Evolutionary conservation across 2,329 filamentous ascomycete genomes (phyloP).

Genomic region (Sordariomycetes sp.): DNA sequence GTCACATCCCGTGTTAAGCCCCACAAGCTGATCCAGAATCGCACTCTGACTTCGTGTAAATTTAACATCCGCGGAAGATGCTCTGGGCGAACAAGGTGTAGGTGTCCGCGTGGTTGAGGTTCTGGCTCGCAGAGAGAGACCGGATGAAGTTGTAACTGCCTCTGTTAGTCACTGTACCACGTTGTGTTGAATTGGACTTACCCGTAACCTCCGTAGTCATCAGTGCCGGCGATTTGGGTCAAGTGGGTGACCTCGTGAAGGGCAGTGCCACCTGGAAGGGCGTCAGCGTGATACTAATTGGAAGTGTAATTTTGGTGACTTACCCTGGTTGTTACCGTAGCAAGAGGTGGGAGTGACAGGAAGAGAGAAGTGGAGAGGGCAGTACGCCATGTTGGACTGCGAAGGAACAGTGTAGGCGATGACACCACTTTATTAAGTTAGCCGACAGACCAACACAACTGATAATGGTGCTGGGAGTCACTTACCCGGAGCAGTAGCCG

Average conservation of each 20-base stretch:
- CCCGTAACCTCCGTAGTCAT: conserved; percentile 50
- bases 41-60: no score
- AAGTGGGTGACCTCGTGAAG: conserved; percentile 59
- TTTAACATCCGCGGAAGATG: conserved; percentile 12
- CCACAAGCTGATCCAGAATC: no score
- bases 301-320: no score
- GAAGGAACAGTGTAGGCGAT: conserved; percentile 54
- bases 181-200: no score
- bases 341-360: conserved; percentile 39
- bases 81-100: conserved; percentile 32
- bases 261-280: conserved; percentile 50
- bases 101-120: conserved; percentile 56
- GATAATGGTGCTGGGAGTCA: neutral
- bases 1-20: no score
- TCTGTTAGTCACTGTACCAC: no score
- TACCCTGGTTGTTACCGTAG: conserved; percentile 58
- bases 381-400: conserved; percentile 49
- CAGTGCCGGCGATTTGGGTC: conserved; percentile 46
- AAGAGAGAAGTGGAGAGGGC: conserved; percentile 50
- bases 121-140: conserved; percentile 13
- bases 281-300: no score
- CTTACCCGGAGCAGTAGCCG: conserved; percentile 31
- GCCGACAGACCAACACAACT: neutral
- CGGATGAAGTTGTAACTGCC: conserved; percentile 1
- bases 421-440: conserved; percentile 22